Base-by-base conservation (phyloP, 2,329 filamentous ascomycete genomes). In the Fusarium sp. region DNA sequence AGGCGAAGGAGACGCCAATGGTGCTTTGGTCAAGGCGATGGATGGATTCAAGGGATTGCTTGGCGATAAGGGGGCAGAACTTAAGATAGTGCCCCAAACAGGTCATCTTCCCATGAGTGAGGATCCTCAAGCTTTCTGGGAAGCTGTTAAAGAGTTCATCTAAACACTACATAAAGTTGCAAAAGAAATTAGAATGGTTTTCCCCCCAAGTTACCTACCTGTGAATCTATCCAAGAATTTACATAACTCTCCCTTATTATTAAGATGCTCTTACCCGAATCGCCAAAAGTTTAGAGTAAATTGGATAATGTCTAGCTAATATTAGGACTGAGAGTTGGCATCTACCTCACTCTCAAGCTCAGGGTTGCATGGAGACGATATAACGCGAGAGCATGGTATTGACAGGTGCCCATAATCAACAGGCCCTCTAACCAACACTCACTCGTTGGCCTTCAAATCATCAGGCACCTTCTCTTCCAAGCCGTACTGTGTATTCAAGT, bases 41-140 rank as follows among this genome's bases (percentile, higher is more conserved):
- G 90, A 92, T 62, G 90, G 90, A 16, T 94, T 95, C 87, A 90
- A 87, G 63, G 86, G 82, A 0, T 80, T 84, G 20, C 80, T 94
- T 46, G 91, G 92, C 0, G 80, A 84, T 11, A 79, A 81, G 0
- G 89, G 88, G 0, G 88, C 87, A 0, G 86, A 89, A 67, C 87
- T 95, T 73, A 90, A 87, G 79, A 81, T 93, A 66, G 88, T 97
- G 11, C 89, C 93, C 0, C 84, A 87, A 10, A 91, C 94, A 0
- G 94, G 94, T 0, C 94, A 97, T 84, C 82, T 97, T 77, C 94
- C 94, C 0, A 97, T 97, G 93, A 91, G 91, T 56, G 94, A 97
- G 83, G 88, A 90, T 73, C 91, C 93, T 0, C 83, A 85, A 65
- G 90, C 87, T 5, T 95, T 95, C 79, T 92, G 92, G 79, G 84